Evolutionary conservation across 1,284 basidiomycete species (phyloP).

Genomic region (Rhizoctonia solani): DNA sequence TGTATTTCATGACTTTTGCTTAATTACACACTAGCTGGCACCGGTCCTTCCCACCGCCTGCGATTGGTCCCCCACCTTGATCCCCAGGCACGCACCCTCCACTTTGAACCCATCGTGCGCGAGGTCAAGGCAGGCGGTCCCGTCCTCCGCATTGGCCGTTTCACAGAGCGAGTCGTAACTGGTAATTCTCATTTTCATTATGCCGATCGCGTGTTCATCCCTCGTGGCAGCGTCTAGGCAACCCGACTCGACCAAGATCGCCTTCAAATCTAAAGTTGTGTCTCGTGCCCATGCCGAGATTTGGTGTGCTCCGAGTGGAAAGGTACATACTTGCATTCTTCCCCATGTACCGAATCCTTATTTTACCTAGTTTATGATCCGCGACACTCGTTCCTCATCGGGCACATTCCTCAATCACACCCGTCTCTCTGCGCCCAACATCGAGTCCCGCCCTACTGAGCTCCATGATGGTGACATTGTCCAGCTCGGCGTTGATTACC

Average conservation of each 20-base stretch:
- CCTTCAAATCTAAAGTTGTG: slow-evolving; percentile 97
- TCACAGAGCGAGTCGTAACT: slow-evolving; percentile 81
- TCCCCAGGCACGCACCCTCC: slow-evolving; percentile 75
- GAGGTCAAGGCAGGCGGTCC: slow-evolving; percentile 73
- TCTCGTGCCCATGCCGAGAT: slow-evolving; percentile 93
- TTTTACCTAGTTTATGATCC: slow-evolving; percentile 72
- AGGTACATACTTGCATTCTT: slow-evolving; percentile 45
- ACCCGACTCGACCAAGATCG: slow-evolving; percentile 78
- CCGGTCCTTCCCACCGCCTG: slow-evolving; percentile 50
- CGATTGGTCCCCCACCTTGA: slow-evolving; percentile 95
- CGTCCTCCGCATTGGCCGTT: slow-evolving; percentile 85
- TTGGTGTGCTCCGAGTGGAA: slow-evolving; percentile 68
- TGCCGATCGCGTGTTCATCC: slow-evolving; percentile 32
- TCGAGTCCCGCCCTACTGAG: slow-evolving; percentile 76
- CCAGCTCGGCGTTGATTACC: slow-evolving; percentile 97
- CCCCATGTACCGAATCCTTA: neutral
- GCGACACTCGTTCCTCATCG: slow-evolving; percentile 87
- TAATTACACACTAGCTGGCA: neutral
- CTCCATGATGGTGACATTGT: slow-evolving; percentile 94
- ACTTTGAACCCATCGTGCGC: slow-evolving; percentile 90
- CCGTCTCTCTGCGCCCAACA: slow-evolving; percentile 80
- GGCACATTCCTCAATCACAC: slow-evolving; percentile 98
- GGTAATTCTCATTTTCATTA: slow-evolving; percentile 44
- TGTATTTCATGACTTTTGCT: neutral
- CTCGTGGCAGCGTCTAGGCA: slow-evolving; percentile 65